Conservation (phyloP, 257 asterid genomes). For the Lithospermum erythrorhizon region DNA sequence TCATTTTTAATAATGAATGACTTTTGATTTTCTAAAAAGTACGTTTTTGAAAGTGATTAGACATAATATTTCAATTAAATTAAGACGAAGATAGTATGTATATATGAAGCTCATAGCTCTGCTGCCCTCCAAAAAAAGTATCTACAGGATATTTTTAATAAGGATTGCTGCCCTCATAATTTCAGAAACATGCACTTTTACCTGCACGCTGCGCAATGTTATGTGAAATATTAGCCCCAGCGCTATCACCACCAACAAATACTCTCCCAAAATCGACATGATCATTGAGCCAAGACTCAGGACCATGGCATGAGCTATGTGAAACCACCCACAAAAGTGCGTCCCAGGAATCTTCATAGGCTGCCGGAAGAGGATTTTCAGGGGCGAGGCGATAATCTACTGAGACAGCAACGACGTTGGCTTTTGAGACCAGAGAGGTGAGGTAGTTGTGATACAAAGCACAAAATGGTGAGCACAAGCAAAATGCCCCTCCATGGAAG, state of each 20-base stretch:
- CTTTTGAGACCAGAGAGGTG: slow-evolving; percentile 21
- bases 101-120: no score
- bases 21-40: no score
- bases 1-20: no score
- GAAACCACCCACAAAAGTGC: slow-evolving; percentile 50
- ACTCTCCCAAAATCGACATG: slow-evolving; percentile 43
- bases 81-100: no score
- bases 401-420: slow-evolving; percentile 36
- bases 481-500: no score
- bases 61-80: no score
- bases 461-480: slow-evolving; percentile 27
- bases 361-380: slow-evolving; percentile 36
- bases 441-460: slow-evolving; percentile 25
- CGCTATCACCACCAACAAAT: slow-evolving; percentile 66
- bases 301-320: slow-evolving; percentile 31
- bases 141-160: no score
- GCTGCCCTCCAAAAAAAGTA: no score
- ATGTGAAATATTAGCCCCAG: slow-evolving; percentile 56
- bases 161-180: no score
- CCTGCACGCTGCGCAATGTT: neutral
- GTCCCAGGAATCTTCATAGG: slow-evolving; percentile 66
- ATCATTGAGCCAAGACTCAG: slow-evolving; percentile 53
- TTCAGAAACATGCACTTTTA: no score
- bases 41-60: no score
- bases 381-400: slow-evolving; percentile 63